Base-by-base conservation (phyloP, 2,329 filamentous ascomycete species). In the Didymella sp. region DNA sequence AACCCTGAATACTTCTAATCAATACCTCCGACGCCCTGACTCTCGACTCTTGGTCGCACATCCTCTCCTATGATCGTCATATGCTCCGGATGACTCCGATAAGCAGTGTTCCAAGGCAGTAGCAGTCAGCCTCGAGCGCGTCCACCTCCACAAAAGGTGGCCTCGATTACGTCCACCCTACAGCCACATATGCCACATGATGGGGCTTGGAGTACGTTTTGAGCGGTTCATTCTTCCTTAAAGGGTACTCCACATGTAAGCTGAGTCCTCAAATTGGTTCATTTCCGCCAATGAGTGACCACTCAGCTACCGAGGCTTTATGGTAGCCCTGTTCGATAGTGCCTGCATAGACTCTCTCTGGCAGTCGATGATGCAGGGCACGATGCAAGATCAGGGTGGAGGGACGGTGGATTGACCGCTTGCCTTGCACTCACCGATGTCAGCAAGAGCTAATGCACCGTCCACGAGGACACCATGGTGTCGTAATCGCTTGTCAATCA, bases 401-500 rank as follows among this genome's bases (percentile, higher is more conserved):
- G 40, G 22, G 40, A 53, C 13, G 22, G 44, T 49, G 49, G n/a
- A n/a, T 41, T 58, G 25, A 49, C 55, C 50, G 55, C 55, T 49
- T 45, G 44, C 33, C 47, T 28, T 31, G 35, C 46, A 30, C 43
- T 53, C 41, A 58, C 55, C 50, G 50, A 58, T 58, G 55, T 58
- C 55, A 58, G 55, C 55, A 41, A 37, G 38, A 43, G 38, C 55
- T 53, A 58, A 58, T 53, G 50, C 55, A 35, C 40, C 35, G 55
- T 40, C 55, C 55, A 58, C 55, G 50, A 53, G 55, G 49, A 44
- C 50, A 46, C 43, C 13, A 17, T 56, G 51, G 33, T 56, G 62
- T 66, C 58, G 60, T 68, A 60, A 68, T 60, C 52, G 51, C 62
- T 58, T 51, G 45, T 58, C 40, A 31, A 67, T 69, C 63, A 58